phyloP scores from a whole-genome alignment of 2,329 filamentous ascomycete genomes.

The Colletotrichum liaoningense region DNA sequence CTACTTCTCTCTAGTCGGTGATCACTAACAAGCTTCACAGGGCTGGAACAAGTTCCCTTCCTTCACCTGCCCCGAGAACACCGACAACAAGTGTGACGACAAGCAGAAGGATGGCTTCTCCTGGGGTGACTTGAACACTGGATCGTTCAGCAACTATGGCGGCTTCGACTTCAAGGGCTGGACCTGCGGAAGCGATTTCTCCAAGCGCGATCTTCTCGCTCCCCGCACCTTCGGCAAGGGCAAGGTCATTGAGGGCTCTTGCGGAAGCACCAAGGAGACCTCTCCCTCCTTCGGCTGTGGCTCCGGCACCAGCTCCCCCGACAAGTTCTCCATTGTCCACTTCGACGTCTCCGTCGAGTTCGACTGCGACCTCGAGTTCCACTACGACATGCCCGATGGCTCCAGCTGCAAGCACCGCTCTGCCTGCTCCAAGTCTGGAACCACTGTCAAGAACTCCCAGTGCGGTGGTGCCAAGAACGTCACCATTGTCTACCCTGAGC shows the following conservation, averaged over 20 bases:
- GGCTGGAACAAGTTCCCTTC: constrained; percentile 42
- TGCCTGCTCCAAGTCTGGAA: constrained; percentile 74
- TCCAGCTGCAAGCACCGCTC: constrained; percentile 83
- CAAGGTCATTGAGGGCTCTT: constrained; percentile 72
- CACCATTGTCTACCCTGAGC: constrained; percentile 72
- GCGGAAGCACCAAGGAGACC: constrained; percentile 54
- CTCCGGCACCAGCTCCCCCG: constrained; percentile 49
- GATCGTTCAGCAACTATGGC: constrained; percentile 73
- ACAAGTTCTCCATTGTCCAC: constrained; percentile 79
- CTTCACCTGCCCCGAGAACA: constrained; percentile 78
- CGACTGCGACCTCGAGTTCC: constrained; percentile 84
- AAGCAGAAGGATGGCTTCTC: constrained; percentile 77
- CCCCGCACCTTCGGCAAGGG: constrained; percentile 60
- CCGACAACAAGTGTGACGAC: constrained; percentile 81
- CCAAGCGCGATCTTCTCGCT: constrained; percentile 67
- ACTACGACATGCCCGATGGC: constrained; percentile 88
- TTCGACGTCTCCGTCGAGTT: constrained; percentile 80
- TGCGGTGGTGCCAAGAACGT: constrained; percentile 92
- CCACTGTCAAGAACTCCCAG: constrained; percentile 82
- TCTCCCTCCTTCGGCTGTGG: constrained; percentile 70
- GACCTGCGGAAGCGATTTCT: constrained; percentile 69
- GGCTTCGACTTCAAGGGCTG: constrained; percentile 82
- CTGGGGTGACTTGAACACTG: constrained; percentile 73
- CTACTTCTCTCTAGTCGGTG: background rate
- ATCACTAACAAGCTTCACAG: constrained; percentile 32